These are phyloP conservation scores for Neurospora africana DNA, from an alignment of 495 filamentous ascomycete genomes.

Conservation along the genomic window DNA sequence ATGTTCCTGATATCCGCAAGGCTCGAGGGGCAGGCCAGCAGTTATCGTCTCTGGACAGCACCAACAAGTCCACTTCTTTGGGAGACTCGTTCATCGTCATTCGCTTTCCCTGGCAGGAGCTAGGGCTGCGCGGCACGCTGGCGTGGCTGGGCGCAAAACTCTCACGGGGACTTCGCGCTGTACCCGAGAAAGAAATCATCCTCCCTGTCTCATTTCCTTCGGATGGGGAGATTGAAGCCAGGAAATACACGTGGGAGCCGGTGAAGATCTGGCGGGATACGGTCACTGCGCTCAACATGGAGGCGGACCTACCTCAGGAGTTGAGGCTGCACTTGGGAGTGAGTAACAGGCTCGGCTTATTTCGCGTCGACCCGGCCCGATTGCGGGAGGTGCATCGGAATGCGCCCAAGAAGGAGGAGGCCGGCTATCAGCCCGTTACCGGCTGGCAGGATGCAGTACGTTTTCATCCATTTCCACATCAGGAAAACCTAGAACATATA, in stretches of 20 bases:
- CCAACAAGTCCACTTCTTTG: slow-evolving; percentile 24
- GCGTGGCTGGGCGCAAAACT: slow-evolving; percentile 34
- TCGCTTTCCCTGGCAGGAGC: slow-evolving; percentile 46
- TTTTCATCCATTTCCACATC: background rate
- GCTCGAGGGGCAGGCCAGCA: slow-evolving; percentile 13
- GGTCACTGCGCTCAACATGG: slow-evolving; percentile 51
- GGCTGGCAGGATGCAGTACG: slow-evolving; percentile 76
- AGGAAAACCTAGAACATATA: background rate
- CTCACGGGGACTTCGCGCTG: slow-evolving; percentile 27
- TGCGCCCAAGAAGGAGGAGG: slow-evolving; percentile 55
- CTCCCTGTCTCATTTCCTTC: slow-evolving; percentile 58
- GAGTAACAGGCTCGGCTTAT: slow-evolving; percentile 55
- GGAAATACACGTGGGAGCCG: slow-evolving; percentile 47
- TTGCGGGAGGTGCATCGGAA: slow-evolving; percentile 62
- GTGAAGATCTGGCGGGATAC: slow-evolving; percentile 76
- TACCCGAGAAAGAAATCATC: slow-evolving; percentile 44
- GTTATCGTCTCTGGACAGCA: slow-evolving; percentile 6
- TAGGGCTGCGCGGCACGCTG: slow-evolving; percentile 31
- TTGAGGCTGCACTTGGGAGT: slow-evolving; percentile 52
- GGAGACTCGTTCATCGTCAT: slow-evolving; percentile 45
- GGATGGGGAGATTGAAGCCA: slow-evolving; percentile 36
- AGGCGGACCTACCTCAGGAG: slow-evolving; percentile 36
- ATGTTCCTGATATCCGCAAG: slow-evolving; percentile 59
- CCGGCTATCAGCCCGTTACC: slow-evolving; percentile 66
- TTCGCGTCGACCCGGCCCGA: slow-evolving; percentile 54